Base-by-base conservation (phyloP, 176 grass and related monocot genomes). In the Tillandsia fasciculata region DNA sequence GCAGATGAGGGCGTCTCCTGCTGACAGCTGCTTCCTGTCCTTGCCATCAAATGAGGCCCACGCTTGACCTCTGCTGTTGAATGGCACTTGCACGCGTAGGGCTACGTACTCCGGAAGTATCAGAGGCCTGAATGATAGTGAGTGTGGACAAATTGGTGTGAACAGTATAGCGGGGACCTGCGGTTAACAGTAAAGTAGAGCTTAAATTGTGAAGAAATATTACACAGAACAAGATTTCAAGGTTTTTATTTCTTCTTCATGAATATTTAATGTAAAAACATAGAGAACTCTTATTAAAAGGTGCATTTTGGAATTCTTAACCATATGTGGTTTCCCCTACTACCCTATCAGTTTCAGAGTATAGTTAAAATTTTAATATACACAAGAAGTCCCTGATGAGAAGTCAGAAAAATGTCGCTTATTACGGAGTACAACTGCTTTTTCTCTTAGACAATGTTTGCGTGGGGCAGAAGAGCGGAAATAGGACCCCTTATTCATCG, bases 41-140 rank as follows among this genome's bases (percentile, higher is more conserved):
- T 99, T 99, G 64, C 90, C 95, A 5, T 99, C 95, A 28, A 99
- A 94, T 17, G 95, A 99, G 8, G 95, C 95, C 90, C 95, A 99
- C 0, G 87, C 95, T 26, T 80, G 70, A 0, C 95, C 95, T 50
- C 95, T 82, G 75, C 95, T 99, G 50, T 99, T 99, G 76, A 69
- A 88, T 0, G 95, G 95, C 22, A 90, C 90, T 78, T 99, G 90
- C 9, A 99, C 68, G 0, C 90, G 89, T 51, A 99, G 66, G 1
- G 84, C 88, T 51, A 93, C 95, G 1, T 88, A 99, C 72, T 94
- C 95, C 12, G 95, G 95, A 52, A 94, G 77, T 58, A 88, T 99
- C 56, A 99, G 50, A 17, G 95, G 89, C 68, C 95, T 78, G 83
- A 90, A 99, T 51, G 95, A 99, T 61, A 99, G 49, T 22, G 95